Evolutionary conservation across 495 filamentous ascomycete genomes (phyloP).

Genomic region (Hypoxylon subgilvum): DNA sequence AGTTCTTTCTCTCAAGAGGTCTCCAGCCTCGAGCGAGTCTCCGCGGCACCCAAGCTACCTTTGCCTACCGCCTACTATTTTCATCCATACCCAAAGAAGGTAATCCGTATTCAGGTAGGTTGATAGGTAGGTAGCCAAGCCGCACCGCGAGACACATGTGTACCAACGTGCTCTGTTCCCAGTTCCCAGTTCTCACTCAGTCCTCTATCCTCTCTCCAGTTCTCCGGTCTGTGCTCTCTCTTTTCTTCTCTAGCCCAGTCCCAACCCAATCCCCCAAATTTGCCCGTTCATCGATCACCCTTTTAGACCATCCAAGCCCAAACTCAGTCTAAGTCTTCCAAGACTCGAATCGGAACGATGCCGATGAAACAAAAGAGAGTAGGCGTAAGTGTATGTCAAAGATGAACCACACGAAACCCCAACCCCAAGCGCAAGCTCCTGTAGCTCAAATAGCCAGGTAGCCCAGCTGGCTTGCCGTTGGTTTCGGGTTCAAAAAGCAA

Average conservation of each 20-base stretch:
- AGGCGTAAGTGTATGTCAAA: too few relatives aligned
- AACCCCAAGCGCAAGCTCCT: neutral
- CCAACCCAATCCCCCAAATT: too few relatives aligned
- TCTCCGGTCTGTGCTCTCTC: neutral
- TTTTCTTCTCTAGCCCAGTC: neutral
- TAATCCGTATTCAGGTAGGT: too few relatives aligned
- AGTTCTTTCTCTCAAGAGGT: constrained; percentile 35
- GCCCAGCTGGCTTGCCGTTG: too few relatives aligned
- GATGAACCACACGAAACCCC: too few relatives aligned
- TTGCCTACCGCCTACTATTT: too few relatives aligned
- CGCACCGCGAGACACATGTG: constrained; percentile 15
- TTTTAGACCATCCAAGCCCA: neutral
- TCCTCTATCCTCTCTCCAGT: neutral
- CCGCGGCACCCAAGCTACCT: neutral
- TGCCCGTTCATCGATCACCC: neutral
- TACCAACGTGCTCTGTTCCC: constrained; percentile 8
- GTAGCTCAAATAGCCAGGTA: neutral
- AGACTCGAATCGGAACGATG: neutral
- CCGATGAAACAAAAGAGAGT: too few relatives aligned
- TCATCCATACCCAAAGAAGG: too few relatives aligned
- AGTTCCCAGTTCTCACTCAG: neutral
- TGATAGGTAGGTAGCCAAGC: too few relatives aligned
- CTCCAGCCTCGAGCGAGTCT: constrained; percentile 32
- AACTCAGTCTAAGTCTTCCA: neutral
- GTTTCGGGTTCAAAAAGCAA: too few relatives aligned